Evolutionary conservation across 495 filamentous ascomycete genomes (phyloP).

Genomic region (Glonium stellatum): DNA sequence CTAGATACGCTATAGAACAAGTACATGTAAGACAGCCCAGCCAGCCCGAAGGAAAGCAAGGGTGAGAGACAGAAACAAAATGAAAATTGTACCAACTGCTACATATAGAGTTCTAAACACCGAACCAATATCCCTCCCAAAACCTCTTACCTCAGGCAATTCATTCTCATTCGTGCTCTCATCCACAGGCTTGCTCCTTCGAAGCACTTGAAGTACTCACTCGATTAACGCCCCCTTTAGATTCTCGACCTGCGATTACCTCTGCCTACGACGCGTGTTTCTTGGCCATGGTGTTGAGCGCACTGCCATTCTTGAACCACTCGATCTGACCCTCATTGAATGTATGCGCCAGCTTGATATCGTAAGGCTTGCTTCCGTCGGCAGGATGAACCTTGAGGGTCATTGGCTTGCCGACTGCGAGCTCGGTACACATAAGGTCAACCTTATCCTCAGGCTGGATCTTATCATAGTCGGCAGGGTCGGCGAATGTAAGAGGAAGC

Average conservation of each 20-base stretch:
- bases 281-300: constrained; percentile 98
- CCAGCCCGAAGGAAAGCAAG: constrained; percentile 17
- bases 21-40: constrained; percentile 15
- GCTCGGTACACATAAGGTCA: constrained; percentile 81
- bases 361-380: constrained; percentile 64
- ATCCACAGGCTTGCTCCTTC: background rate
- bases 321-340: constrained; percentile 96
- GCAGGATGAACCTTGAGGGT: constrained; percentile 87
- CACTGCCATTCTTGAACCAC: constrained; percentile 97
- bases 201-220: background rate
- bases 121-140: background rate
- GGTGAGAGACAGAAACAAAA: constrained; percentile 10
- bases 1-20: constrained; percentile 21
- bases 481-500: constrained; percentile 90
- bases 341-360: constrained; percentile 81
- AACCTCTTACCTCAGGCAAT: background rate
- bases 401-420: constrained; percentile 89
- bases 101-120: background rate
- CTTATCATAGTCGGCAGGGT: constrained; percentile 96
- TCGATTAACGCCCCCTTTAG: background rate
- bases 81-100: background rate
- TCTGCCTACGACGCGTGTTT: constrained; percentile 12
- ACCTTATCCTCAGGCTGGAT: constrained; percentile 90
- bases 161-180: background rate
- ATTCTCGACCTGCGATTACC: background rate